Conservation (phyloP, 257 asterid genomes). For the Orobanche coerulescens region DNA sequence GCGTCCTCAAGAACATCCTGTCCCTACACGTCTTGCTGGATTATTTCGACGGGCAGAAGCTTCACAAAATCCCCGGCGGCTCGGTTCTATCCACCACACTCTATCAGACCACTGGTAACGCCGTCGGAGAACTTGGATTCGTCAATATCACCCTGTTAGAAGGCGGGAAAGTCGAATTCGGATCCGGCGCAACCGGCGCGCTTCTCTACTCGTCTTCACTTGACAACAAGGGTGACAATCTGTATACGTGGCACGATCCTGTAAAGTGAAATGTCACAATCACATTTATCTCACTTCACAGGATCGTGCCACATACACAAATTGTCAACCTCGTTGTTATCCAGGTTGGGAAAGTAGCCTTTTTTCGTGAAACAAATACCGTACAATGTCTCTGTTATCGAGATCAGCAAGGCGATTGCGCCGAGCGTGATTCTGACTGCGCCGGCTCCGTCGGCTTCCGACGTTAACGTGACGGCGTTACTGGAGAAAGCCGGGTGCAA, state of each 20-base stretch:
- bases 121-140: conserved; percentile 67
- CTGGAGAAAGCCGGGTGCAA: conserved; percentile 88
- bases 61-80: conserved; percentile 78
- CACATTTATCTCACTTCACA: too few species aligned
- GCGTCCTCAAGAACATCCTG: conserved; percentile 51
- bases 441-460: conserved; percentile 45
- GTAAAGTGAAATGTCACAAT: too few species aligned
- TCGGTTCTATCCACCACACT: conserved; percentile 79
- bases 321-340: too few species aligned
- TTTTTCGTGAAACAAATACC: conserved; percentile 58
- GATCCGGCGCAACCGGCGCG: conserved; percentile 74
- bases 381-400: conserved; percentile 69
- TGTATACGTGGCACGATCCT: too few species aligned
- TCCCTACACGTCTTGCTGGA: conserved; percentile 84
- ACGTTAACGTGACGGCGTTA: conserved; percentile 56
- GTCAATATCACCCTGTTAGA: conserved; percentile 78
- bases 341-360: too few species aligned
- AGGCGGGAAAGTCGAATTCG: conserved; percentile 90
- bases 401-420: conserved; percentile 65
- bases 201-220: conserved; percentile 44
- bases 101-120: conserved; percentile 89
- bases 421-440: conserved; percentile 61
- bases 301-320: too few species aligned
- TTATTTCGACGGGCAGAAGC: conserved; percentile 70
- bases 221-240: too few species aligned